These are phyloP conservation scores for Tylopilus cervinicoccineus DNA, from an alignment of 768 basidiomycete genomes.

Conservation along the genomic window DNA sequence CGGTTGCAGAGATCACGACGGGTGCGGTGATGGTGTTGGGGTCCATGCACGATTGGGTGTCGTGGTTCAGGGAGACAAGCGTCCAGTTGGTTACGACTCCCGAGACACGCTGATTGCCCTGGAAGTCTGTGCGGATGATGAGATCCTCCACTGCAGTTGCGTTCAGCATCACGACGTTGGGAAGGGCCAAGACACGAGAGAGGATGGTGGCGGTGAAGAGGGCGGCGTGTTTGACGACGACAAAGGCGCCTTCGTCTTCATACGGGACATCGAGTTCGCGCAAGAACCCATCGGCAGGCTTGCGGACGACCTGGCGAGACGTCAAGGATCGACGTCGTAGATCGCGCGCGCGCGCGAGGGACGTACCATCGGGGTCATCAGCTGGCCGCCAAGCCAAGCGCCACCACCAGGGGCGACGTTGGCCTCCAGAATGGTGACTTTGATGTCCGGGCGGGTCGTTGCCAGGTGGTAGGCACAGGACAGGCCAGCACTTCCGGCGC, in stretches of 20 bases:
- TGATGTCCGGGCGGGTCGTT: constrained; percentile 62
- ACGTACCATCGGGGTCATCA: constrained; percentile 76
- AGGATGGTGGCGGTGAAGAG: constrained; percentile 77
- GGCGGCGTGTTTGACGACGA: constrained; percentile 80
- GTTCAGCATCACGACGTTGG: constrained; percentile 73
- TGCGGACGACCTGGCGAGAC: constrained; percentile 58
- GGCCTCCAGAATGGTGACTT: constrained; percentile 66
- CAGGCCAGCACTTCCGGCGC: constrained; percentile 66
- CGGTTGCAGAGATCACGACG: constrained; percentile 65
- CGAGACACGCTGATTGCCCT: constrained; percentile 40
- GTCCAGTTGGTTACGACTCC: constrained; percentile 58
- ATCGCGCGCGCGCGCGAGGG: background rate
- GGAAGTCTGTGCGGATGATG: constrained; percentile 55
- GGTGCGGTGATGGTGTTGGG: constrained; percentile 82
- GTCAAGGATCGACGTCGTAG: background rate
- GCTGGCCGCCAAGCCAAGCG: constrained; percentile 75
- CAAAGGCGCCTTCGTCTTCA: constrained; percentile 74
- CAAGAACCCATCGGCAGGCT: constrained; percentile 72
- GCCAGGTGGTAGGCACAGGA: constrained; percentile 74
- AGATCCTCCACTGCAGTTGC: constrained; percentile 81
- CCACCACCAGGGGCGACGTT: constrained; percentile 77
- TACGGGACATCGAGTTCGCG: constrained; percentile 65
- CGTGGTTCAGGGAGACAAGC: constrained; percentile 55
- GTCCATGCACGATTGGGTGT: constrained; percentile 76
- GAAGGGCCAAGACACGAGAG: constrained; percentile 63